Conservation (phyloP, 305 asterid species). For the Salvia sclarea region DNA sequence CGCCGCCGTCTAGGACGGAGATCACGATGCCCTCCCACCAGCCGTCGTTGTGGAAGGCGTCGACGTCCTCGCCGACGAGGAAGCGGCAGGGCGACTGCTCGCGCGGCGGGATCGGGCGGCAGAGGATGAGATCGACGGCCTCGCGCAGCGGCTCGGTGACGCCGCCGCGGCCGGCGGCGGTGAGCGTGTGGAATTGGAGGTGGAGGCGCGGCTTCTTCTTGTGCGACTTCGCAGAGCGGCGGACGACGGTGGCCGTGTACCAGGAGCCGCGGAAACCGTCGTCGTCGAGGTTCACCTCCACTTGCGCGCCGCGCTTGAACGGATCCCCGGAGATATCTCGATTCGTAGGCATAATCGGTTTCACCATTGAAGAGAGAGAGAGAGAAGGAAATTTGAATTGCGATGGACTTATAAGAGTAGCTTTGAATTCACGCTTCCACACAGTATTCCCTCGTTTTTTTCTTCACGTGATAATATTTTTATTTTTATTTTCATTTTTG, state of each 20-base stretch:
- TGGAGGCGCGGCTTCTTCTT: constrained; percentile 25
- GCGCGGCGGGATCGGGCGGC: constrained; percentile 58
- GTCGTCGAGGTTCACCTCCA: constrained; percentile 56
- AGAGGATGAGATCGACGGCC: constrained; percentile 41
- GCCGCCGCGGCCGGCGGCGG: constrained; percentile 3
- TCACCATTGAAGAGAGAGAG: not conserved
- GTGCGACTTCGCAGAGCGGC: constrained; percentile 28
- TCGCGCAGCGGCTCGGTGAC: constrained; percentile 40
- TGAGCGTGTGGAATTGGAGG: constrained; percentile 50
- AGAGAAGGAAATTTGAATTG: not conserved
- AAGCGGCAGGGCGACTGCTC: constrained; percentile 44
- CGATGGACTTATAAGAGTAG: not conserved
- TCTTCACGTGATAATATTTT: not conserved
- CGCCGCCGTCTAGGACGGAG: constrained; percentile 21
- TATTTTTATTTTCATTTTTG: too few relatives aligned
- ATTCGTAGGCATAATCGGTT: not conserved
- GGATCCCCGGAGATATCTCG: constrained; percentile 26
- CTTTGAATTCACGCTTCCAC: not conserved
- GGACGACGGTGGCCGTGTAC: constrained; percentile 57
- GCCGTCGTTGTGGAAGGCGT: constrained; percentile 64
- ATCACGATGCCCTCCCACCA: constrained; percentile 69
- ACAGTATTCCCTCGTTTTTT: not conserved
- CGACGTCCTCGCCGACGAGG: constrained; percentile 58
- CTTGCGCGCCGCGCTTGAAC: constrained; percentile 47
- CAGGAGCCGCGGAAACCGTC: constrained; percentile 69